These are phyloP conservation scores for Saccharomycopsis capsularis DNA, from an alignment of 805 yeast species.

Conservation along the genomic window DNA sequence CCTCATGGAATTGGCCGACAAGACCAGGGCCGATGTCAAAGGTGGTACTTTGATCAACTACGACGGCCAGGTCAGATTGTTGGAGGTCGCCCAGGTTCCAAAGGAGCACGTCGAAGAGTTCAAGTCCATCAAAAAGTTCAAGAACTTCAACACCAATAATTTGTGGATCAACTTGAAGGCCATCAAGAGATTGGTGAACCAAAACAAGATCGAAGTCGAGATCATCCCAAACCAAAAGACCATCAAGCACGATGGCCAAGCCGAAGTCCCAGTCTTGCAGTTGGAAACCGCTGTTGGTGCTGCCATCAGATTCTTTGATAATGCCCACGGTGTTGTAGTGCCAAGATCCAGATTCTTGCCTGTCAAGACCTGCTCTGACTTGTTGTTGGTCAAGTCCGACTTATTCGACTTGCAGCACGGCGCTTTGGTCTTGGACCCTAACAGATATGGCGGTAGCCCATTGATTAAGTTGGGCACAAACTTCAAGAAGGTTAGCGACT, in stretches of 20 bases:
- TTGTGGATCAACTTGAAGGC: conserved; percentile 96
- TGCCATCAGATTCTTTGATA: conserved; percentile 90
- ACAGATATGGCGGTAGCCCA: conserved; percentile 87
- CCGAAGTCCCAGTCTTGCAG: conserved; percentile 81
- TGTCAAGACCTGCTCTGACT: conserved; percentile 94
- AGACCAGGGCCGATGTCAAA: conserved; percentile 98
- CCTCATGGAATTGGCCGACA: conserved; percentile 97
- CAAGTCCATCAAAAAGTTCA: conserved; percentile 95
- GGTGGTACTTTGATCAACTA: conserved; percentile 98
- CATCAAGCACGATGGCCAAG: conserved; percentile 57
- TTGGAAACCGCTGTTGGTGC: conserved; percentile 99
- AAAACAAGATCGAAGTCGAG: conserved; percentile 77
- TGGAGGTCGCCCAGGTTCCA: conserved; percentile 98
- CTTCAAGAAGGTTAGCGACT: conserved; percentile 90
- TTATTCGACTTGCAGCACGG: conserved; percentile 89
- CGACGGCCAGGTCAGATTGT: conserved; percentile 86
- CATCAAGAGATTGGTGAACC: conserved; percentile 83
- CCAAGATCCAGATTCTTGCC: conserved; percentile 98
- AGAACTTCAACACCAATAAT: conserved; percentile 96
- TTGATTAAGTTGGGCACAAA: conserved; percentile 93
- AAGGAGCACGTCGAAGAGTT: conserved; percentile 97
- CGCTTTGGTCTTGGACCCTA: conserved; percentile 72
- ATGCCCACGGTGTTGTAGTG: conserved; percentile 96
- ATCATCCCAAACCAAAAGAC: conserved; percentile 93
- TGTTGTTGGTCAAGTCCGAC: conserved; percentile 91